A percentile compares a stretch with the other conserved stretches of the same genome.
These are phyloP conservation scores for Cryptosporidium viatorum DNA, from an alignment of 169 alveolate species.

Conservation along the genomic window DNA sequence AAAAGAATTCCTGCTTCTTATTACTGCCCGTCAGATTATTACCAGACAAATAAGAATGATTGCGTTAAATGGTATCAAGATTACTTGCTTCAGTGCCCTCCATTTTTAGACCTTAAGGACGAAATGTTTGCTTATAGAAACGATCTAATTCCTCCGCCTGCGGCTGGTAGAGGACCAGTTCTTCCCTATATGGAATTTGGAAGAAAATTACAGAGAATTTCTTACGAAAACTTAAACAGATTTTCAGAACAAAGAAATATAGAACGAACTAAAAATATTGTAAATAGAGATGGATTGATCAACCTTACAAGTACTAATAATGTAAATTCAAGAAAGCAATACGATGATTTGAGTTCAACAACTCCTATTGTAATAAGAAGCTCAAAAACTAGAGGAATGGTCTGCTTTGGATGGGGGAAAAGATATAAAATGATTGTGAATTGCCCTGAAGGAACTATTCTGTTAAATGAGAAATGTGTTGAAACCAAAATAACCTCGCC, in stretches of 20 bases:
- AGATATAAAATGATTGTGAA: slow-evolving; percentile 70
- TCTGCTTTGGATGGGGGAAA: slow-evolving; percentile 75
- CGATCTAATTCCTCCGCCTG: slow-evolving; percentile 73
- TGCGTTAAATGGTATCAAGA: slow-evolving; percentile 75
- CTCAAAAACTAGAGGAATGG: slow-evolving; percentile 41
- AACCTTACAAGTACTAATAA: not conserved
- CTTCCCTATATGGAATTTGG: slow-evolving; percentile 25
- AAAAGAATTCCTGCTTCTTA: slow-evolving; percentile 66
- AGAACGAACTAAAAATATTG: not conserved
- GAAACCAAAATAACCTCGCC: slow-evolving; percentile 56
- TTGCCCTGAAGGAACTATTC: slow-evolving; percentile 61
- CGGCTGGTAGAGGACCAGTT: slow-evolving; percentile 70
- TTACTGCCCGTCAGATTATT: slow-evolving; percentile 60
- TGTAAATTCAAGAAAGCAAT: not conserved
- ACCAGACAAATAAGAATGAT: slow-evolving; percentile 57
- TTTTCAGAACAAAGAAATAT: slow-evolving; percentile 1
- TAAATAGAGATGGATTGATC: not conserved
- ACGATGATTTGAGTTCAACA: slow-evolving; percentile 34
- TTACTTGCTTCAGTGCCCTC: slow-evolving; percentile 71
- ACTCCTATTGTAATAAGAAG: slow-evolving; percentile 62
- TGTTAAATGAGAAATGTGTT: slow-evolving; percentile 58
- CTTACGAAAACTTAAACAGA: not conserved
- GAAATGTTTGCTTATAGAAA: slow-evolving; percentile 51
- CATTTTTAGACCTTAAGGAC: slow-evolving; percentile 36
- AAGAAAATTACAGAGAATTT: slow-evolving; percentile 28